phyloP scores from a whole-genome alignment of 164 flowering plant species.

The Vitis labrusca region DNA sequence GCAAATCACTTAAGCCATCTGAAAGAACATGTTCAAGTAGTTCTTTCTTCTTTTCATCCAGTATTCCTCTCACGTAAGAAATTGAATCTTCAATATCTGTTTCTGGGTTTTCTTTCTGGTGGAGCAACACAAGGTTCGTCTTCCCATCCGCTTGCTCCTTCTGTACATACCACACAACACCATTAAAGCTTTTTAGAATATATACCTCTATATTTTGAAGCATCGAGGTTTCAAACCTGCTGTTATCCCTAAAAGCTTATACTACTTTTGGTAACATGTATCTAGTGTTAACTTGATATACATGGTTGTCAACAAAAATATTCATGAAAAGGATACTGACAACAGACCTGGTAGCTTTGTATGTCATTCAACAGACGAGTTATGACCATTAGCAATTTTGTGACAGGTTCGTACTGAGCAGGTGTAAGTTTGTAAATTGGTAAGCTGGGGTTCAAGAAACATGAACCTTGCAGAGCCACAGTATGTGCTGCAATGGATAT shows the following conservation, averaged over 20 bases:
- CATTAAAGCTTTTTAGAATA: too few relatives aligned
- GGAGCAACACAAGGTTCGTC: constrained; percentile 31
- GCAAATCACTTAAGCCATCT: constrained; percentile 23
- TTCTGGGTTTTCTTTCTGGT: constrained; percentile 34
- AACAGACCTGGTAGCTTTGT: constrained; percentile 35
- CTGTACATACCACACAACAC: constrained; percentile 15
- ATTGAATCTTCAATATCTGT: constrained; percentile 32
- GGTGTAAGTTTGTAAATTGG: constrained; percentile 8
- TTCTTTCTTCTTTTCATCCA: constrained; percentile 29
- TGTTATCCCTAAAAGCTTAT: too few relatives aligned
- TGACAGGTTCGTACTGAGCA: constrained; percentile 14
- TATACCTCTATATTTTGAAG: not conserved
- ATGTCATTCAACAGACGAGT: constrained; percentile 32
- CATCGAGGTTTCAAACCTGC: too few relatives aligned
- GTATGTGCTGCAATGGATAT: constrained; percentile 34
- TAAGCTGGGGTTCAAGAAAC: constrained; percentile 10
- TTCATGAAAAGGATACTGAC: too few relatives aligned
- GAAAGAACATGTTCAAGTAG: constrained; percentile 32
- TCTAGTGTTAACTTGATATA: too few relatives aligned
- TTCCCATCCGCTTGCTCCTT: constrained; percentile 46
- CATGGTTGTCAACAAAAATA: too few relatives aligned
- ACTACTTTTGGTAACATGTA: too few relatives aligned
- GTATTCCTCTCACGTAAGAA: constrained; percentile 17
- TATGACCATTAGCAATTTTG: constrained; percentile 35
- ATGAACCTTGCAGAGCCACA: constrained; percentile 21